Conservation (phyloP, 2,329 filamentous ascomycete species). For the Trichophyton verrucosum region DNA sequence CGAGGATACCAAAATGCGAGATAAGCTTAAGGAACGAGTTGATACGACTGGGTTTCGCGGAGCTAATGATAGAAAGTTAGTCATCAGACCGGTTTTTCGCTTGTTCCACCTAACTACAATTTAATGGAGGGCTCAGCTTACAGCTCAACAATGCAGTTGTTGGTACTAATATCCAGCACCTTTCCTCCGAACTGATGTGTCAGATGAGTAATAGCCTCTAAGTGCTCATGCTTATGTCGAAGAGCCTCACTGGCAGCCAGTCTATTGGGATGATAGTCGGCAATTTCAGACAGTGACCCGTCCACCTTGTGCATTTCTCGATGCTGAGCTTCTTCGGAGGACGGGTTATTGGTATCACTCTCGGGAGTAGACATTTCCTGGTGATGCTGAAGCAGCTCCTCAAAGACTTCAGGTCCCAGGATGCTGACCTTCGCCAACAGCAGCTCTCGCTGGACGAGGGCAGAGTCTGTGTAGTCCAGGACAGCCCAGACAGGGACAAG, state of each 20-base stretch:
- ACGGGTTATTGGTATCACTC: slow-evolving; percentile 20
- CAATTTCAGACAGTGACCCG: slow-evolving; percentile 17
- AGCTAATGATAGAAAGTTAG: slow-evolving; percentile 38
- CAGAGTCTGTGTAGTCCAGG: slow-evolving; percentile 83
- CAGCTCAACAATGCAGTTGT: slow-evolving; percentile 97
- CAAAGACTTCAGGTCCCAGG: slow-evolving; percentile 93
- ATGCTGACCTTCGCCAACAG: slow-evolving; percentile 95
- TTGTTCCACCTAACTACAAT: slow-evolving; percentile 10
- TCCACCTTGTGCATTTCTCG: slow-evolving; percentile 31
- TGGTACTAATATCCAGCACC: slow-evolving; percentile 93
- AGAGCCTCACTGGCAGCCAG: slow-evolving; percentile 78
- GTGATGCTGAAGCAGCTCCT: slow-evolving; percentile 91
- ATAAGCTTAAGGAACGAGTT: slow-evolving; percentile 97
- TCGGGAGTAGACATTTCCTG: slow-evolving; percentile 62
- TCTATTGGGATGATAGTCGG: slow-evolving; percentile 80
- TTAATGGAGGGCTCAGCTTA: slow-evolving; percentile 39
- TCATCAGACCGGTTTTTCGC: slow-evolving; percentile 12
- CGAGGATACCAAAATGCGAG: slow-evolving; percentile 85
- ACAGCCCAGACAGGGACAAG: slow-evolving; percentile 97
- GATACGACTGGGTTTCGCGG: slow-evolving; percentile 84
- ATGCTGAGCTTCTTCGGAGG: slow-evolving; percentile 18
- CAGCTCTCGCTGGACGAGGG: slow-evolving; percentile 89
- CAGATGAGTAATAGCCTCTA: slow-evolving; percentile 91
- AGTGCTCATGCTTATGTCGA: slow-evolving; percentile 92
- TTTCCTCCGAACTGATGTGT: slow-evolving; percentile 97